Evolutionary conservation across 2,329 filamentous ascomycete genomes (phyloP).

Genomic region (Scopulariopsis brevicaulis): DNA sequence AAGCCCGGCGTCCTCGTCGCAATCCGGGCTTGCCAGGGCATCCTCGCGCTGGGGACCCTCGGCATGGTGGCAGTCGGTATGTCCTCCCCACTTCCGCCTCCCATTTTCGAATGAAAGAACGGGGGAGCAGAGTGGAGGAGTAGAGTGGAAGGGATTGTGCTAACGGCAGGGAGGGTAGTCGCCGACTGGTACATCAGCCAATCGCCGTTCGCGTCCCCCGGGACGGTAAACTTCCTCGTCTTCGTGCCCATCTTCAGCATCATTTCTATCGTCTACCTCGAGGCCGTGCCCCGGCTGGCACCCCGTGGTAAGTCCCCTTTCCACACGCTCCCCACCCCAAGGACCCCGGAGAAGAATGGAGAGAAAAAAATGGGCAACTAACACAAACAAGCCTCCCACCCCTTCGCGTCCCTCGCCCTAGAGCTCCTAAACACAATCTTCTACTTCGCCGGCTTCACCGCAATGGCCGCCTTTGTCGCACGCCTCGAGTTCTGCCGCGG

Average conservation of each 20-base stretch:
- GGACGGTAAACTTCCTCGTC: conserved; percentile 46
- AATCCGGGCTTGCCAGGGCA: conserved; percentile 31
- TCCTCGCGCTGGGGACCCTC: conserved; percentile 33
- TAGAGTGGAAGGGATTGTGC: background rate
- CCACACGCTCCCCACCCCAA: too few relatives aligned
- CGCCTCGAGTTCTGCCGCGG: conserved; percentile 45
- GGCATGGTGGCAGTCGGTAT: conserved; percentile 38
- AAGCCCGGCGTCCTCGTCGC: background rate
- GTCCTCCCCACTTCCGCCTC: conserved; percentile 8
- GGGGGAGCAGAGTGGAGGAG: background rate
- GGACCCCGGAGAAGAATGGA: too few relatives aligned
- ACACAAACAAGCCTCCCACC: conserved; percentile 27
- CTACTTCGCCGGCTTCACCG: conserved; percentile 49
- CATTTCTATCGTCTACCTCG: conserved; percentile 41
- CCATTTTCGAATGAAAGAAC: too few relatives aligned
- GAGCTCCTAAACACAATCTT: conserved; percentile 42
- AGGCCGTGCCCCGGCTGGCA: conserved; percentile 32
- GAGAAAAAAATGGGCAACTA: background rate
- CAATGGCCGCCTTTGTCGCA: conserved; percentile 44
- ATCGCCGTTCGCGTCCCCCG: conserved; percentile 41
- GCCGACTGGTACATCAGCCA: conserved; percentile 47
- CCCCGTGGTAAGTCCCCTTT: conserved; percentile 22
- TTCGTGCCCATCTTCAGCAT: conserved; percentile 42
- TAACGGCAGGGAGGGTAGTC: conserved; percentile 25
- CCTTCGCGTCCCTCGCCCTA: conserved; percentile 33